phyloP scores from a whole-genome alignment of 345 rosid genomes.

The Eucalyptus guilfoylei region DNA sequence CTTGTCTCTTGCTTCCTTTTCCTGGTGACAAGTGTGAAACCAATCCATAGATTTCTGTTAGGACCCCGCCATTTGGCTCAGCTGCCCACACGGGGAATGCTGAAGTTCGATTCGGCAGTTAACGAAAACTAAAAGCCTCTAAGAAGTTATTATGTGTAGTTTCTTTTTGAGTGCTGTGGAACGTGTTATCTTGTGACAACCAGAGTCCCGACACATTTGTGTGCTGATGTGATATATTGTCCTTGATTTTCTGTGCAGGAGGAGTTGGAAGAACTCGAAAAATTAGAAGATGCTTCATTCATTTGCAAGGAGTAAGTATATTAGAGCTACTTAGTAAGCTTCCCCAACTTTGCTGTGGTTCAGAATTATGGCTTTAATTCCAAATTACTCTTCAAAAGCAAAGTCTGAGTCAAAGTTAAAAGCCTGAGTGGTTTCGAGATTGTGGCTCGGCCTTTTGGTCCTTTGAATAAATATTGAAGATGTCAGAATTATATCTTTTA shows the following conservation, averaged over 20 bases:
- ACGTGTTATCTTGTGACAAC: background rate
- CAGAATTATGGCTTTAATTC: constrained; percentile 7
- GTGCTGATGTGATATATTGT: background rate
- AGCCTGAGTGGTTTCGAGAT: background rate
- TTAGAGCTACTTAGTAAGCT: background rate
- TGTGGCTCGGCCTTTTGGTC: background rate
- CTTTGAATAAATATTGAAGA: background rate
- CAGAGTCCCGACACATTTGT: background rate
- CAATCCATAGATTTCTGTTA: background rate
- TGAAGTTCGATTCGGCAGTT: background rate
- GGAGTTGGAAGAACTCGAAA: constrained; percentile 74
- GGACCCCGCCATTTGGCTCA: background rate
- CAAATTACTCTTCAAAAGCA: background rate
- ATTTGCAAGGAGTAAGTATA: constrained; percentile 1
- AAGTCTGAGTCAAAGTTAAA: background rate
- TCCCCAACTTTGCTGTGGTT: constrained; percentile 49
- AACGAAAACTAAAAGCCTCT: background rate
- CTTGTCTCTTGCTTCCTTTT: background rate
- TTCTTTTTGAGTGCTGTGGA: background rate
- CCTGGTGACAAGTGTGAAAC: background rate
- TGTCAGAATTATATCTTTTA: background rate
- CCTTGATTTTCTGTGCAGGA: constrained; percentile 31
- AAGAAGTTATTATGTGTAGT: background rate
- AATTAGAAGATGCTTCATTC: constrained; percentile 26
- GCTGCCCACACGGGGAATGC: background rate